These are phyloP conservation scores for Euphorbia schlechtendalii DNA, from an alignment of 441 rosid species.

Conservation along the genomic window DNA sequence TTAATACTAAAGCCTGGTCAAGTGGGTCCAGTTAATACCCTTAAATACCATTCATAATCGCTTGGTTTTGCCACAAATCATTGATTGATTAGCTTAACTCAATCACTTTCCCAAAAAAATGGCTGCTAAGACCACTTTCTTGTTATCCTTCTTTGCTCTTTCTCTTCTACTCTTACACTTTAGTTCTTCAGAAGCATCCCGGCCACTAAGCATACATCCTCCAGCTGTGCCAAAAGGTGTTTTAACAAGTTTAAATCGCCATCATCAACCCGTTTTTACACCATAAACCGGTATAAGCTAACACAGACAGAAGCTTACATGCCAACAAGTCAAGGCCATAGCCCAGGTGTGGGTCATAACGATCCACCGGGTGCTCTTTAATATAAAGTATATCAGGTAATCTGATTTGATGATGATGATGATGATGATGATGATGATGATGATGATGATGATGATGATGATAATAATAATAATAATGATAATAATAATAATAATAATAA, in stretches of 20 bases:
- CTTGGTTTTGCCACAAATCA: background rate
- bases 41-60: constrained; percentile 25
- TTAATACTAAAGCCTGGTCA: no score
- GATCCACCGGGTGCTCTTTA: constrained; percentile 34
- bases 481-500: no score
- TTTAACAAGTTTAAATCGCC: constrained; percentile 23
- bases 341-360: constrained; percentile 52
- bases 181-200: constrained; percentile 21
- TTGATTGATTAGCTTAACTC: background rate
- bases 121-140: constrained; percentile 22
- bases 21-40: constrained; percentile 19
- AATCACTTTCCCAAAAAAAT: constrained; percentile 13
- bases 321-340: constrained; percentile 55
- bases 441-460: no score
- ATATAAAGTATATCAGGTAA: no score
- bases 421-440: no score
- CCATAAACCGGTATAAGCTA: constrained; percentile 32
- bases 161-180: constrained; percentile 12
- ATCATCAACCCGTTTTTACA: constrained; percentile 9
- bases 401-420: no score
- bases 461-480: no score
- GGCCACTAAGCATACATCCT: constrained; percentile 22
- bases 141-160: constrained; percentile 5
- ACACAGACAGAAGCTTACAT: constrained; percentile 36
- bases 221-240: constrained; percentile 8